Evolutionary conservation across 768 basidiomycete genomes (phyloP), one percentile per base, ranked within the genome.

Genomic region (Neoboletus magnificus): DNA sequence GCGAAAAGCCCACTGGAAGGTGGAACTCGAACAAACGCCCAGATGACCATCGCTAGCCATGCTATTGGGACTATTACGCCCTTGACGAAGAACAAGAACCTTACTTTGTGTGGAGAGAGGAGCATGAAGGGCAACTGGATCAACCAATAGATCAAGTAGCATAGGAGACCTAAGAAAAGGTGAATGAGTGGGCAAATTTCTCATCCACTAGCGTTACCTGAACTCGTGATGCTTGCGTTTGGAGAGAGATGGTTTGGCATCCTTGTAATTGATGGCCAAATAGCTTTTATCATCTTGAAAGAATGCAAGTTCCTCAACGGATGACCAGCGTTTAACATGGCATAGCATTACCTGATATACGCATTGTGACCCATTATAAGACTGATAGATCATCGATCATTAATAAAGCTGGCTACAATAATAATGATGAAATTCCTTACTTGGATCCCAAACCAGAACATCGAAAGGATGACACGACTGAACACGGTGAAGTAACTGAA

Each of bases 391-490:
- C 18, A 16, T 57, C 5, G 41, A 13, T 54, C 18, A 16, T 57
- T 3, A 50, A 10, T 33, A 20, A 41, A 9, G 9, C 23, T 25
- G n/a, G 27, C 15, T 27, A 6, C 46, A 43, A 11, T 30, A 20
- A 13, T 10, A 9, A 23, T 9, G 18, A 46, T 4, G 40, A 53
- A 35, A 43, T 58, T n/a, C 60, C 52, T 60, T 22, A 83, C 85
- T 77, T 87, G 87, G 18, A 89, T 79, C 7, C 83, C 84, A 56
- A 89, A 89, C 89, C 91, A 93, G 69, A 92, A 89, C 79, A 91
- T 82, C 36, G 87, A 78, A 23, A 93, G 79, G 20, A 91, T 73
- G 42, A 85, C 80, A 22, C 91, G 82, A 60, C 87, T 90, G 55
- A 93, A 67, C 44, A 94, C 87, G 55, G 82, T 84, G 69, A 93